Evolutionary conservation across 1,284 basidiomycete species (phyloP), one percentile per base, ranked within the genome.

Genomic region (Leccinum laetum): DNA sequence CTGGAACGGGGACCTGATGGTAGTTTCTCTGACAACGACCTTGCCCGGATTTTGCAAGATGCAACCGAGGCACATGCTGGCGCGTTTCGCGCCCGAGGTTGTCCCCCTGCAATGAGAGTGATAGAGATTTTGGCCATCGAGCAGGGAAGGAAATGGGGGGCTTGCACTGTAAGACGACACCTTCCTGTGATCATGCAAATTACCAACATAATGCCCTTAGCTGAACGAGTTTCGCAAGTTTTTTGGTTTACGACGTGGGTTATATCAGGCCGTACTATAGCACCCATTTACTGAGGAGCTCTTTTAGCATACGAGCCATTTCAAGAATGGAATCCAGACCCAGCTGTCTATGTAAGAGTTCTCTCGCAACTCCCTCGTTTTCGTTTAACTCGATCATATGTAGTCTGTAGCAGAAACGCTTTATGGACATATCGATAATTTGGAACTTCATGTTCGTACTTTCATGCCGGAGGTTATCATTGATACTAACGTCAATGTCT

Each of bases 261-360:
- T 2, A 41, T n/a, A 4, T 10, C 39, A n/a, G 9, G 16, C 18
- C 16, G 5, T 21, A 11, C 26, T 21, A n/a, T 35, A 7, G 26
- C 21, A 9, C 16, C 55, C 44, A 5, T 41, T 55, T 6, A 1
- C 62, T 69, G 14, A 68, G 21, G 2, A 26, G 3, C 56, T 5
- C 16, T 10, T 44, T 35, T 58, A 88, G 87, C 85, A 5, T 91
- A 90, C 70, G 72, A 71, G 24, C 81, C 69, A 41, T 94, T 95
- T 78, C 73, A 83, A 71, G 91, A 95, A 68, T 96, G 94, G 94
- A 95, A 94, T 73, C 79, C 84, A 0, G 83, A 93, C 68, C 77
- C 82, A 9, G 79, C 82, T 58, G 86, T 95, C 62, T 79, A 86
- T 60, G 86, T 90, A 69, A 72, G 86, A 72, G 9, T 6, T 14